Evolutionary conservation across 257 asterid species (phyloP).

Genomic region (Paulownia fortunei): DNA sequence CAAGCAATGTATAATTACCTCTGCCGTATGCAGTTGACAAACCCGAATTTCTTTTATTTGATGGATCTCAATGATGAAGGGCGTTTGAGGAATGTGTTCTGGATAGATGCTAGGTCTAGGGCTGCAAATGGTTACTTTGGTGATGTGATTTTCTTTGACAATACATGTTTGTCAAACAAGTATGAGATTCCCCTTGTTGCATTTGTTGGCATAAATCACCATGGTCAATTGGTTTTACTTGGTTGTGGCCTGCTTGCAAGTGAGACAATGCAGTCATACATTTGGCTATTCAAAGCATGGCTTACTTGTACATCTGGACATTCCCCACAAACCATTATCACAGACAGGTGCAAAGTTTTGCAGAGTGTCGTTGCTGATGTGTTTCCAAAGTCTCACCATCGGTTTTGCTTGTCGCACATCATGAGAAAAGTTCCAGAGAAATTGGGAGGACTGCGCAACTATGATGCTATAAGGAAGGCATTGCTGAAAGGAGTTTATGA

Average conservation of each 20-base stretch:
- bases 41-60: conserved; percentile 65
- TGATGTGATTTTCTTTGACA: conserved; percentile 74
- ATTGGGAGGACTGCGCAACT: conserved; percentile 73
- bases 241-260: conserved; percentile 88
- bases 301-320: conserved; percentile 51
- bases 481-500: conserved; percentile 67
- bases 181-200: conserved; percentile 77
- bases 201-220: conserved; percentile 81
- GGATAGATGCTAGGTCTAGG: conserved; percentile 77
- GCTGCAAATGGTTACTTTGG: conserved; percentile 61
- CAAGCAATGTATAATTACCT: conserved; percentile 72
- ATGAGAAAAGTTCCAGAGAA: conserved; percentile 79
- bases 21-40: conserved; percentile 76
- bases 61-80: conserved; percentile 72
- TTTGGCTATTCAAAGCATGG: conserved; percentile 75
- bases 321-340: conserved; percentile 71
- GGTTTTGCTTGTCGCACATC: conserved; percentile 67
- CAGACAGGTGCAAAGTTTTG: conserved; percentile 73
- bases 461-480: conserved; percentile 48
- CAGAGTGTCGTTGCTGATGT: conserved; percentile 63
- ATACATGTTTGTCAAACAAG: conserved; percentile 65
- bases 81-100: conserved; percentile 63
- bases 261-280: conserved; percentile 60
- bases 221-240: conserved; percentile 71
- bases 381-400: conserved; percentile 70